phyloP scores from a whole-genome alignment of 2,329 filamentous ascomycete species.

The Laburnicola sp. region DNA sequence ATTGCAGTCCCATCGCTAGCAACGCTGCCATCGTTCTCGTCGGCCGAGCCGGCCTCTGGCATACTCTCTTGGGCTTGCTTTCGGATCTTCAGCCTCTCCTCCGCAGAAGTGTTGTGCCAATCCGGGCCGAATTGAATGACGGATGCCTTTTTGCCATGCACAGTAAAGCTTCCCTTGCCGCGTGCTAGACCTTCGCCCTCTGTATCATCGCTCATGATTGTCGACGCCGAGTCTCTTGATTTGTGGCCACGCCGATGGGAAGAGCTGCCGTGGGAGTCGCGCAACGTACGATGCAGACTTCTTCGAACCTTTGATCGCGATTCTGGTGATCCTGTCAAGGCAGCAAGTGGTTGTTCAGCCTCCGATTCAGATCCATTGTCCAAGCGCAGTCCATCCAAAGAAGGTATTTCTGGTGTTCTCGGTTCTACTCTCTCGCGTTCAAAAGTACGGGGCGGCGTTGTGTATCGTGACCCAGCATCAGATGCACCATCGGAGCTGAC shows the following conservation, averaged over 20 bases:
- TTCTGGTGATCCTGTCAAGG: slow-evolving; percentile 45
- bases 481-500: slow-evolving; percentile 37
- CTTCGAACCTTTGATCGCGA: slow-evolving; percentile 74
- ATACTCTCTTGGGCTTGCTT: slow-evolving; percentile 42
- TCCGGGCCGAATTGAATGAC: slow-evolving; percentile 97
- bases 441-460: slow-evolving; percentile 35
- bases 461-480: slow-evolving; percentile 35
- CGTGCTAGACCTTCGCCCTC: slow-evolving; percentile 73
- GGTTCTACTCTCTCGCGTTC: slow-evolving; percentile 25
- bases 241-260: slow-evolving; percentile 71
- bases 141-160: slow-evolving; percentile 97
- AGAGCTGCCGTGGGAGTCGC: slow-evolving; percentile 72
- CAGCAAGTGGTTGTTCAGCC: slow-evolving; percentile 28
- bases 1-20: slow-evolving; percentile 30
- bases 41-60: slow-evolving; percentile 27
- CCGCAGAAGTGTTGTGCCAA: slow-evolving; percentile 63
- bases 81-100: slow-evolving; percentile 45
- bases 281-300: slow-evolving; percentile 85
- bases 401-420: slow-evolving; percentile 29
- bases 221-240: slow-evolving; percentile 72
- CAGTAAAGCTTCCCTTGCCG: slow-evolving; percentile 85
- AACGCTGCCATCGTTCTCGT: slow-evolving; percentile 33
- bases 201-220: slow-evolving; percentile 52
- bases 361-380: slow-evolving; percentile 38
- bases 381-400: slow-evolving; percentile 28